Evolutionary conservation across 306 rosid genomes (phyloP).

Genomic region (Luffa acutangula): DNA sequence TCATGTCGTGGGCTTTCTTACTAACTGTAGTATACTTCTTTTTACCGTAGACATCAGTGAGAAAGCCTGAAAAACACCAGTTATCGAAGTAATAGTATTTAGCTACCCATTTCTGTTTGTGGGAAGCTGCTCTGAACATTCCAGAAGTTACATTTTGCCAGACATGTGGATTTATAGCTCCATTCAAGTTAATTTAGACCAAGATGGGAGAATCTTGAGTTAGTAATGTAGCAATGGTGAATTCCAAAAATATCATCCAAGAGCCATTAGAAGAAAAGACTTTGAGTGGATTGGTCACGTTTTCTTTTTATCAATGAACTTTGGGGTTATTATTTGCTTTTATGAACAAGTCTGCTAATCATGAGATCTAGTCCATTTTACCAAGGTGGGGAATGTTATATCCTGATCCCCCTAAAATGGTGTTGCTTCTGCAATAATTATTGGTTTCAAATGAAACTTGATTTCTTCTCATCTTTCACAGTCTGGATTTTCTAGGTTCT

Average conservation of each 20-base stretch:
- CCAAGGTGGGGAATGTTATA: neutral
- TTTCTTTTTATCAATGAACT: neutral
- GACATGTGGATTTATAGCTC: neutral
- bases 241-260: neutral
- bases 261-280: neutral
- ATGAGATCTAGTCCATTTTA: neutral
- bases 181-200: neutral
- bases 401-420: neutral
- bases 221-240: neutral
- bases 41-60: neutral
- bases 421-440: neutral
- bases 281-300: neutral
- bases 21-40: neutral
- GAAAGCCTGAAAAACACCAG: neutral
- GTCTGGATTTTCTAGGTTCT: neutral
- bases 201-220: neutral
- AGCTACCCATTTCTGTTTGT: neutral
- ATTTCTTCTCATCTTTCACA: neutral
- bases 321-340: neutral
- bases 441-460: neutral
- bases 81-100: neutral
- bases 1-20: neutral
- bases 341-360: neutral
- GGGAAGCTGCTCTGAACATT: neutral
- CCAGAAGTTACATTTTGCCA: neutral